A percentile compares a stretch with the other conserved stretches of the same genome.
These are phyloP conservation scores for Amanita muscaria DNA, from an alignment of 768 basidiomycete genomes.

Conservation along the genomic window DNA sequence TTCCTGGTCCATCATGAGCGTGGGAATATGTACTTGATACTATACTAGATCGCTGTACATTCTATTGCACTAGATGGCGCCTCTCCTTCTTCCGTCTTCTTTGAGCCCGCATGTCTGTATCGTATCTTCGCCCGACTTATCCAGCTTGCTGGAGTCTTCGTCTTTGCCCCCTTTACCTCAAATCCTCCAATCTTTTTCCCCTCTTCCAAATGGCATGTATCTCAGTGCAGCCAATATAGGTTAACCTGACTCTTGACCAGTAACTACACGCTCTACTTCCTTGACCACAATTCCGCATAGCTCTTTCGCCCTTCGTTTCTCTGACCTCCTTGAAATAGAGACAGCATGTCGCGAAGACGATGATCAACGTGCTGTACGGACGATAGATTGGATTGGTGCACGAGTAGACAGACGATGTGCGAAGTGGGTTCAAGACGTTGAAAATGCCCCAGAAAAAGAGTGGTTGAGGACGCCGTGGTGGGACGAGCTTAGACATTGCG, in stretches of 20 bases:
- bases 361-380: slow-evolving; percentile 66
- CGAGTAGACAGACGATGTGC: slow-evolving; percentile 55
- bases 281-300: slow-evolving; percentile 62
- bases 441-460: slow-evolving; percentile 34
- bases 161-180: slow-evolving; percentile 62
- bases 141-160: slow-evolving; percentile 44
- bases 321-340: slow-evolving; percentile 65
- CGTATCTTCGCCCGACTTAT: slow-evolving; percentile 61
- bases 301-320: slow-evolving; percentile 72
- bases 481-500: slow-evolving; percentile 73
- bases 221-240: background rate
- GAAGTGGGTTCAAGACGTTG: slow-evolving; percentile 65
- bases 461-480: slow-evolving; percentile 67
- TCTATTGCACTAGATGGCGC: too few relatives aligned
- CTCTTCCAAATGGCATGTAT: slow-evolving; percentile 64
- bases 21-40: slow-evolving; percentile 1
- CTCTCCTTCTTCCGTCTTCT: slow-evolving; percentile 51
- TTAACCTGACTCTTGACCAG: slow-evolving; percentile 27
- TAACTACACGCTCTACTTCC: slow-evolving; percentile 71
- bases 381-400: slow-evolving; percentile 80
- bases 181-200: slow-evolving; percentile 79
- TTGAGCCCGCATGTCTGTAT: slow-evolving; percentile 78
- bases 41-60: too few relatives aligned
- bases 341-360: slow-evolving; percentile 70
- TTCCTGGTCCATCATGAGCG: slow-evolving; percentile 49